These are phyloP conservation scores for Pseudocercospora cruenta DNA, from an alignment of 2,329 filamentous ascomycete genomes.

Conservation along the genomic window DNA sequence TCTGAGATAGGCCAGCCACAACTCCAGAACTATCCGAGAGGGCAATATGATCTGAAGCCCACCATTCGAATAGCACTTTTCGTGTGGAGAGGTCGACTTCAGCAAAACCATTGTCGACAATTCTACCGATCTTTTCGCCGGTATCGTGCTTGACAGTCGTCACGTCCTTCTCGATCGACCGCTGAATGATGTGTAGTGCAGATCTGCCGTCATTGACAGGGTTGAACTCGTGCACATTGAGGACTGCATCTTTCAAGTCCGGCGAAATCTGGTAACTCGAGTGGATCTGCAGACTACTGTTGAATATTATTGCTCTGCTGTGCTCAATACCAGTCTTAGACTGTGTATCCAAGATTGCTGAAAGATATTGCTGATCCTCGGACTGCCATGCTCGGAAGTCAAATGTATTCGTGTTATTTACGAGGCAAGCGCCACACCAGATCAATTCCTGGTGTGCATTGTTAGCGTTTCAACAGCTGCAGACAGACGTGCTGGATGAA, in stretches of 20 bases:
- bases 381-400: constrained; percentile 21
- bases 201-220: constrained; percentile 38
- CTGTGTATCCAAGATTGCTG: constrained; percentile 16
- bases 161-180: constrained; percentile 33
- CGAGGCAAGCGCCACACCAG: constrained; percentile 24
- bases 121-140: constrained; percentile 1
- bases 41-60: constrained; percentile 25
- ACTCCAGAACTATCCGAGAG: background rate
- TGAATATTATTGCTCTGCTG: constrained; percentile 16
- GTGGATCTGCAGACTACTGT: background rate
- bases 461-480: background rate
- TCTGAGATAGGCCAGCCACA: background rate
- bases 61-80: constrained; percentile 42
- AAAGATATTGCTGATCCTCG: constrained; percentile 10
- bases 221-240: constrained; percentile 47
- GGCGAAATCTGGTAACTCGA: constrained; percentile 12
- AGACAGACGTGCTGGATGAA: background rate
- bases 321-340: background rate
- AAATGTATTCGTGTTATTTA: constrained; percentile 22
- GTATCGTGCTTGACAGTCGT: constrained; percentile 39
- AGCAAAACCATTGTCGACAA: constrained; percentile 16
- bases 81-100: constrained; percentile 41
- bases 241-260: constrained; percentile 6
- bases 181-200: constrained; percentile 35
- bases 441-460: constrained; percentile 20